Conservation (phyloP, 805 yeast genomes). For the Lachancea dasiensis region DNA sequence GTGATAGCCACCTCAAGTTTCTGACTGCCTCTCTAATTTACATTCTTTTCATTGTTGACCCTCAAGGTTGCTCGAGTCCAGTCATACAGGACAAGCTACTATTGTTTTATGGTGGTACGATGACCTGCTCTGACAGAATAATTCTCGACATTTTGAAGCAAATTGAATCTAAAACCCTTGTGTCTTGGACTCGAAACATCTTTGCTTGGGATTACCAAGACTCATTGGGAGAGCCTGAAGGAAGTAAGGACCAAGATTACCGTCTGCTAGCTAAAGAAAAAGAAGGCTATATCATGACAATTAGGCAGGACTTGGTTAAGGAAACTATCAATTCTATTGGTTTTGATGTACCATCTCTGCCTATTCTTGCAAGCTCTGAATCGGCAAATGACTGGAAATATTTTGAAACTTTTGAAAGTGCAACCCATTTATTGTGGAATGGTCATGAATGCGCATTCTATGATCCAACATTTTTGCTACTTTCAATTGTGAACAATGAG, state of each 20-base stretch:
- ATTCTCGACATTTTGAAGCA: constrained; percentile 48
- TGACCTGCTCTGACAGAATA: constrained; percentile 53
- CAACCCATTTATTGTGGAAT: constrained; percentile 15
- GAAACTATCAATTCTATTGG: constrained; percentile 41
- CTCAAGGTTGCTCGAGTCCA: constrained; percentile 39
- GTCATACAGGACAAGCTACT: constrained; percentile 46
- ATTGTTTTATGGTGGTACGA: constrained; percentile 57
- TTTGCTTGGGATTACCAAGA: constrained; percentile 59
- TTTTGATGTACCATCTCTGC: constrained; percentile 26
- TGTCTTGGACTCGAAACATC: constrained; percentile 63
- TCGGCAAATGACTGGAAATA: constrained; percentile 23
- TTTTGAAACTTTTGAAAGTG: constrained; percentile 29
- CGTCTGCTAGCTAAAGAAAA: constrained; percentile 41
- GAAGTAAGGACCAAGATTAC: constrained; percentile 41
- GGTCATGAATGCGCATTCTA: constrained; percentile 37
- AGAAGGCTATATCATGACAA: constrained; percentile 44
- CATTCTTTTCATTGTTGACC: constrained; percentile 45
- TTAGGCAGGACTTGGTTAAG: constrained; percentile 44
- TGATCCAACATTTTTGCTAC: constrained; percentile 66
- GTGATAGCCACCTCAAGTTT: constrained; percentile 29
- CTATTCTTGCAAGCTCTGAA: constrained; percentile 14
- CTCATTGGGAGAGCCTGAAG: constrained; percentile 37
- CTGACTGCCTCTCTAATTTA: constrained; percentile 43
- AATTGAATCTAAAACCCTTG: constrained; percentile 48
- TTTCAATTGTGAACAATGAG: constrained; percentile 56